phyloP scores from a whole-genome alignment of 495 filamentous ascomycete genomes.

The Neurospora sublineolata region DNA sequence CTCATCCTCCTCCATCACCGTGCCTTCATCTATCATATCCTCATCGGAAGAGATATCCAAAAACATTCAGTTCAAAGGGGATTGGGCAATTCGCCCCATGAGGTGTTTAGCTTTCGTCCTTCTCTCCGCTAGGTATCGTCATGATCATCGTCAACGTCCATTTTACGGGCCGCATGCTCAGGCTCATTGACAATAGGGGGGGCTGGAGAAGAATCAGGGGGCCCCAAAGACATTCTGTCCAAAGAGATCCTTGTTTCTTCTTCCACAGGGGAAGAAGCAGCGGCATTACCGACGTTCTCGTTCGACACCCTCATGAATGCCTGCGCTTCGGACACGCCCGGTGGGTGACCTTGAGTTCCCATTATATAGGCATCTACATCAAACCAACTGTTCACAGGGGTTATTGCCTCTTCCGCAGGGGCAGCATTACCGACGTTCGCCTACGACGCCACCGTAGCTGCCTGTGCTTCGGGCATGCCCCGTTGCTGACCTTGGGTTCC shows the following conservation, averaged over 20 bases:
- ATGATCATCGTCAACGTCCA: conserved; percentile 95
- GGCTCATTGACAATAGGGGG: conserved; percentile 41
- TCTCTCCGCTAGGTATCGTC: conserved; percentile 69
- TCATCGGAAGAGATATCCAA: background rate
- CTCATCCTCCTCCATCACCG: background rate
- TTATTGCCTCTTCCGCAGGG: background rate
- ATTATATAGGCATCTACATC: background rate
- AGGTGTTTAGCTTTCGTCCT: conserved; percentile 39
- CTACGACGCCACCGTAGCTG: background rate
- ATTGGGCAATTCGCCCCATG: no score
- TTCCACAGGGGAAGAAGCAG: background rate
- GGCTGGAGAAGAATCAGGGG: conserved; percentile 31
- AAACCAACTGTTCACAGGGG: no score
- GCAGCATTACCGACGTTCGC: background rate
- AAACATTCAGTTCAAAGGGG: no score
- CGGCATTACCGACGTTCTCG: background rate
- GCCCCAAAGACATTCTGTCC: background rate
- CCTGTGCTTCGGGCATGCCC: background rate
- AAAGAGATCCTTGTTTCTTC: background rate
- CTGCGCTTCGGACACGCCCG: background rate
- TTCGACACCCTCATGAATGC: no score
- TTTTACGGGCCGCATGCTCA: conserved; percentile 81
- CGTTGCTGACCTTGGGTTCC: background rate
- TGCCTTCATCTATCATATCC: background rate
- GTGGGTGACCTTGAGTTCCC: background rate